These are phyloP conservation scores for Fusarium tanahbumbuense DNA, from an alignment of 2,329 filamentous ascomycete genomes.

Conservation along the genomic window DNA sequence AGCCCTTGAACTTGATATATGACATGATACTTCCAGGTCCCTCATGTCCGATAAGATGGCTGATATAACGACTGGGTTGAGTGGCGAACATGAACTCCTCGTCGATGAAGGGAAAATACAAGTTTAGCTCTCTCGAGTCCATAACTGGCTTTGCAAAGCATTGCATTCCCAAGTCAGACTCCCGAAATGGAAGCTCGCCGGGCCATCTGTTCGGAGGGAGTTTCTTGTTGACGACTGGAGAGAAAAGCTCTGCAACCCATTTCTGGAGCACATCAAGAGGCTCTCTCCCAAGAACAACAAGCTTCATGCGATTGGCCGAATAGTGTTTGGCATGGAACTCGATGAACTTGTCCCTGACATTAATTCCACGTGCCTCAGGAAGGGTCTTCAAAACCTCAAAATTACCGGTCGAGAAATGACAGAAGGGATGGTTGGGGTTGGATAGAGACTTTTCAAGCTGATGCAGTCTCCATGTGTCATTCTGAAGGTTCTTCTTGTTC, in stretches of 20 bases:
- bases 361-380: constrained; percentile 81
- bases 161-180: constrained; percentile 69
- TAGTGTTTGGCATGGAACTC: constrained; percentile 91
- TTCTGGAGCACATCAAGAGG: constrained; percentile 82
- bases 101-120: constrained; percentile 87
- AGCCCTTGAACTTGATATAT: constrained; percentile 89
- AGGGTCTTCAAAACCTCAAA: constrained; percentile 85
- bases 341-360: constrained; percentile 91
- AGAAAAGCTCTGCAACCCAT: constrained; percentile 88
- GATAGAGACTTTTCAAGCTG: constrained; percentile 91
- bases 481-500: constrained; percentile 97
- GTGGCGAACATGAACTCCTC: constrained; percentile 83
- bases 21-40: constrained; percentile 92
- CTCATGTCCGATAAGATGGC: constrained; percentile 91
- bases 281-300: constrained; percentile 87
- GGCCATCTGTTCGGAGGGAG: constrained; percentile 71
- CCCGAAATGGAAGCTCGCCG: constrained; percentile 61
- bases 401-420: constrained; percentile 92
- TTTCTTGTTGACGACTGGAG: constrained; percentile 83
- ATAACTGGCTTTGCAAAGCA: constrained; percentile 92
- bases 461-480: constrained; percentile 86
- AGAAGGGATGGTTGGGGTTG: constrained; percentile 87
- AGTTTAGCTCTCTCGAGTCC: constrained; percentile 82
- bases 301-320: constrained; percentile 93
- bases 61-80: constrained; percentile 86